Evolutionary conservation across 106 monocot genomes (phyloP), one percentile per base, ranked within the genome.

Genomic region (Dioscorea alata): DNA sequence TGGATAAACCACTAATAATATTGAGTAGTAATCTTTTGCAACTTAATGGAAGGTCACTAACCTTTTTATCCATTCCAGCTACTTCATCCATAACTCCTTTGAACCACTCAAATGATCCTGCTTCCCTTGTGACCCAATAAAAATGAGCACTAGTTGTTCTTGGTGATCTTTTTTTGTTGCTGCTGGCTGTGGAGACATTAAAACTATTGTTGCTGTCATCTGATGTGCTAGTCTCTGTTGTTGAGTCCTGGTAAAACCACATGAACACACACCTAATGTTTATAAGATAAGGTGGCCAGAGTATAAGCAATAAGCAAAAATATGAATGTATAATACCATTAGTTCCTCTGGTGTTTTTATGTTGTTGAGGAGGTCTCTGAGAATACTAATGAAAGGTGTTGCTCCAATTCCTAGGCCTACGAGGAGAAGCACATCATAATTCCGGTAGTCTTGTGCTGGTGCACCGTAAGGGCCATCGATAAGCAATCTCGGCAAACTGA

Each of bases 11-110:
- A 42, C 42, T 42, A 28, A 28, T 3, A 42, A 42, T 42, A 42
- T 42, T 42, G 9, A 42, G 10, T 42, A 3, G 4, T 10, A 6
- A 42, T 42, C 6, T 42, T 42, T 42, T 42, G 42, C 42, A 42
- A 42, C 42, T 10, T 42, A 42, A 6, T 42, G 6, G 15, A 48
- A 4, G n/a, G 2, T 42, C 24, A 19, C 10, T 65, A 24, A 90
- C 94, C 89, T 87, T 89, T 0, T 82, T 82, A 71, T 94, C 94
- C 84, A 90, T 87, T 58, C 90, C 82, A 22, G 94, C 94, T 69
- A 94, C 87, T 75, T 94, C 90, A 73, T 94, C 77, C 93, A 89
- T 94, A 4, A 89, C 93, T 50, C 89, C 93, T 78, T 89, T 94
- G 78, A 94, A 94, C 94, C 94, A 94, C 62, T 90, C 90, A 68